phyloP scores from a whole-genome alignment of 1,139 yeast species.

The Candida sanyaensis region DNA sequence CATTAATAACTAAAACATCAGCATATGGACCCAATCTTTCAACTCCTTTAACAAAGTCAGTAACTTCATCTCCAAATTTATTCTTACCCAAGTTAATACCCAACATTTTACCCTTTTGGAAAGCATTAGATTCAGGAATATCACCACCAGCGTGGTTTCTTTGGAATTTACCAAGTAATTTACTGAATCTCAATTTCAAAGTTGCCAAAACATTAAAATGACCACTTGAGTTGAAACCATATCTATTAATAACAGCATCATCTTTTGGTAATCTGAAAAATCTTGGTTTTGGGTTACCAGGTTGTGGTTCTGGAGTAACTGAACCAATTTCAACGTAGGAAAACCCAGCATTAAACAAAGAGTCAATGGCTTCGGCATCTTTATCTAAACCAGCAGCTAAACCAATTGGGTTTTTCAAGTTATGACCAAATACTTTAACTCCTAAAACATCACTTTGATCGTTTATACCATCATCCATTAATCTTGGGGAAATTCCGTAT shows the following conservation, averaged over 20 bases:
- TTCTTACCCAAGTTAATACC: constrained; percentile 91
- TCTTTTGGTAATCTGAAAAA: constrained; percentile 85
- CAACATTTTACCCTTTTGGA: constrained; percentile 64
- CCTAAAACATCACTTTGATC: constrained; percentile 54
- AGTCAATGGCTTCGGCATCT: constrained; percentile 91
- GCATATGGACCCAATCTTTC: constrained; percentile 79
- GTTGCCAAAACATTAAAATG: constrained; percentile 72
- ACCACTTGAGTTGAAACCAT: constrained; percentile 93
- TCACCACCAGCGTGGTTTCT: constrained; percentile 23
- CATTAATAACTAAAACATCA: constrained; percentile 86
- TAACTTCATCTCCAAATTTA: constrained; percentile 85
- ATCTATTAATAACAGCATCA: constrained; percentile 88
- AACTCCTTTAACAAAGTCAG: constrained; percentile 86
- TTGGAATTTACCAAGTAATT: constrained; percentile 26
- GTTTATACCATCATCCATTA: constrained; percentile 47
- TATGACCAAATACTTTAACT: constrained; percentile 64
- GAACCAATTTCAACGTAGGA: constrained; percentile 93
- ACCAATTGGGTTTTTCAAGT: constrained; percentile 77
- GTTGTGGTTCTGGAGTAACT: constrained; percentile 89
- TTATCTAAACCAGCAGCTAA: constrained; percentile 96
- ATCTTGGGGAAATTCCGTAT: constrained; percentile 65
- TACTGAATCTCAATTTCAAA: constrained; percentile 60
- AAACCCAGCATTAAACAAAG: constrained; percentile 77
- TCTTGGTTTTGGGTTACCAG: constrained; percentile 91
- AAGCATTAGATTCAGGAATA: constrained; percentile 50